Base-by-base conservation (phyloP, 2,329 filamentous ascomycete genomes). In the Ascochyta koolunga region DNA sequence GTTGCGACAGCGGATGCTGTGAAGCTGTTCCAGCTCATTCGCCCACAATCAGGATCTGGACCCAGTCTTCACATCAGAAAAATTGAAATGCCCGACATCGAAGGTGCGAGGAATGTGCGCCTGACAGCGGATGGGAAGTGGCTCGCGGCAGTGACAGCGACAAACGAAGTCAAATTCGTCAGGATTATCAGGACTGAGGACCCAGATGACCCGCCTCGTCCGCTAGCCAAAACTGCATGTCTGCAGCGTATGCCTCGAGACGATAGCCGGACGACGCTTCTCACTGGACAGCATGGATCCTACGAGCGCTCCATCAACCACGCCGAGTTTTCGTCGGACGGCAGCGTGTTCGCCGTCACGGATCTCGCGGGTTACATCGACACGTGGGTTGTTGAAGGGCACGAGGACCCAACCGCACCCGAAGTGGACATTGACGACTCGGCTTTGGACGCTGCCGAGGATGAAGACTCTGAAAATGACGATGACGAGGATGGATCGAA, bases 361-460 rank as follows among this genome's bases (percentile, higher is more conserved):
- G 93, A 97, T 72, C 76, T 97, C 46, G 87, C 89, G 37, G 95
- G 95, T 37, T 91, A 88, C 73, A 81, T 98, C 27, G 93, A 98
- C 69, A 91, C 88, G 16, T 99, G 93, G 90, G 78, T 91, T 1
- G 76, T 96, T 49, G 82, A 85, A 67, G 83, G 83, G 32, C 73
- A 83, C 56, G 79, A 83, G 63, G 82, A 85, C 60, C 59, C 69
- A 2, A 77, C 75, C 13, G 76, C 79, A 19, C 70, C 76, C 32
- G 69, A 74, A 58, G 70, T 77, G 27, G 71, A 79, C 22, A 63
- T 71, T 39, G 65, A 65, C 29, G 76, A 76, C 37, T 66, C 72
- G 18, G 55, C 62, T 4, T 61, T 54, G 21, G 68, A 68, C 7
- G 60, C 61, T 21, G 56, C 51, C 6, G 62, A 67, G 8, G 64